A percentile compares a stretch with the other conserved stretches of the same genome.
Conservation (phyloP, 306 rosid species). For the Macrotyloma uniflorum region DNA sequence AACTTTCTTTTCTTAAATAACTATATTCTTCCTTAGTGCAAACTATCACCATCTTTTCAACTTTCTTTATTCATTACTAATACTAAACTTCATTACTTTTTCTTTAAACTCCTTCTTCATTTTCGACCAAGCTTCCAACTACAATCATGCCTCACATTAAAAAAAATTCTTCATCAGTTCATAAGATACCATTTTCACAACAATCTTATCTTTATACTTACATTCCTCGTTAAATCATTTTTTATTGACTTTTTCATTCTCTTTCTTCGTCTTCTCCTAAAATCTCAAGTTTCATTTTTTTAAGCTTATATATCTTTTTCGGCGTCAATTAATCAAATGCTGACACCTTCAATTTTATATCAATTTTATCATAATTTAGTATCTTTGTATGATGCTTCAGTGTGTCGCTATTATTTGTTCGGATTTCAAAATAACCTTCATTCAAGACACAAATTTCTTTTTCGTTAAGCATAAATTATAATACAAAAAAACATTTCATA, state of each 20-base stretch:
- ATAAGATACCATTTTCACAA: no score
- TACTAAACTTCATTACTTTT: not conserved
- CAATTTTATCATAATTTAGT: not conserved
- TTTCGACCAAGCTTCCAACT: not conserved
- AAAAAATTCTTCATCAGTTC: not conserved
- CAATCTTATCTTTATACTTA: not conserved
- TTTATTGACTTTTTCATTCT: not conserved
- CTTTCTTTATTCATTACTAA: not conserved
- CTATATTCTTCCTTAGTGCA: no score
- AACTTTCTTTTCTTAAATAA: no score
- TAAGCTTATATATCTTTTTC: not conserved
- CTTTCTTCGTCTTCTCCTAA: not conserved
- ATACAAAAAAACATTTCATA: no score
- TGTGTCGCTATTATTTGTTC: not conserved
- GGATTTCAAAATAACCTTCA: not conserved
- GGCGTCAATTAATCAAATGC: not conserved
- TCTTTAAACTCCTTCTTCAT: not conserved
- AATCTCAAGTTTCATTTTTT: not conserved
- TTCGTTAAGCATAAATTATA: not conserved
- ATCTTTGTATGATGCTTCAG: not conserved
- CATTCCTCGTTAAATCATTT: not conserved
- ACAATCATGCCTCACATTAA: not conserved
- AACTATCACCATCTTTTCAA: no score
- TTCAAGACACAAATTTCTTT: not conserved
- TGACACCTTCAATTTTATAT: not conserved